Conservation (phyloP, 1,284 basidiomycete genomes). For the Heterobasidion irregulare region DNA sequence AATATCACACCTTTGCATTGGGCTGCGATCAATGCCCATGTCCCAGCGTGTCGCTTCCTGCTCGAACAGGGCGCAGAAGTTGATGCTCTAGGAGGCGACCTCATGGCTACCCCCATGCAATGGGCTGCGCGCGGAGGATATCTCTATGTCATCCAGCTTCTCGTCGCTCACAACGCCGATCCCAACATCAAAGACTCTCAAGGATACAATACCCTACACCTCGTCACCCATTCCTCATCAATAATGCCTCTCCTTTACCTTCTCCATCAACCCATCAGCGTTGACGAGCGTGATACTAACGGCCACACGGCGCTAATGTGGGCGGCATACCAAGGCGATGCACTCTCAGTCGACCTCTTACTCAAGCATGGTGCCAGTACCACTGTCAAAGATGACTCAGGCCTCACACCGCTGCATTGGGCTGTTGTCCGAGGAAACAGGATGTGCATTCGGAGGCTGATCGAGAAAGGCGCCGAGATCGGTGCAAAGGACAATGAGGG, state of each 20-base stretch:
- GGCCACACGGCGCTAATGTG: constrained; percentile 98
- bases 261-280: constrained; percentile 83
- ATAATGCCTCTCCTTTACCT: constrained; percentile 94
- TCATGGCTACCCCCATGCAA: constrained; percentile 93
- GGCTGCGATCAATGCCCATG: constrained; percentile 92
- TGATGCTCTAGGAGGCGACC: constrained; percentile 90
- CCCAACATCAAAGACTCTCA: constrained; percentile 88
- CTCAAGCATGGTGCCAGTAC: constrained; percentile 84
- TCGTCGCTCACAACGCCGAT: constrained; percentile 86
- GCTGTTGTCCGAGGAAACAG: constrained; percentile 95
- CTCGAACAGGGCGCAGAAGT: constrained; percentile 93
- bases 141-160: constrained; percentile 88
- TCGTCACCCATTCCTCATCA: constrained; percentile 89
- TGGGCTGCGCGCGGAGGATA: constrained; percentile 98
- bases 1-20: constrained; percentile 96
- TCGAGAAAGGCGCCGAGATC: constrained; percentile 83
- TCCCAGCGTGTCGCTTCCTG: constrained; percentile 71
- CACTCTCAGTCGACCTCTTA: constrained; percentile 87
- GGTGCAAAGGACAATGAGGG: constrained; percentile 77
- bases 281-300: constrained; percentile 84
- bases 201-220: constrained; percentile 94
- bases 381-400: constrained; percentile 70
- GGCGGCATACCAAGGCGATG: constrained; percentile 99
- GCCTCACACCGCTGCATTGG: constrained; percentile 94
- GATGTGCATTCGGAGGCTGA: constrained; percentile 75